Evolutionary conservation across 1,284 basidiomycete genomes (phyloP), one percentile per base, ranked within the genome.

Genomic region (Omphalotus olearius): DNA sequence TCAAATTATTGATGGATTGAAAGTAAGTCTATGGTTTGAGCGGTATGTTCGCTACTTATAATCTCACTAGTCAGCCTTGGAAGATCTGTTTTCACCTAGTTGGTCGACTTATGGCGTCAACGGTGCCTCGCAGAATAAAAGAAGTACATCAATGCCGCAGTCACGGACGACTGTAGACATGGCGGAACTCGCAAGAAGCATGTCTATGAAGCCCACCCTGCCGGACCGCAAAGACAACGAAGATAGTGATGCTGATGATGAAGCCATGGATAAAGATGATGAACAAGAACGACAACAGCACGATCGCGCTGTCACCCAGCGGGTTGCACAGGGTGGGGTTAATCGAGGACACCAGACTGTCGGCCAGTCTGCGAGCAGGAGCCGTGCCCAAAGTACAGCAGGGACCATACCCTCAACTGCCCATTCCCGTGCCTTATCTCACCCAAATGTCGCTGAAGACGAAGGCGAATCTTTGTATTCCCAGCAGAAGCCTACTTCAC

Each of bases 1-100:
- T 4, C 88, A 88, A 54, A 69, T 99, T 5, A 76, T 98, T 1
- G 74, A 84, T 18, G 81, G 84, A 0, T 73, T 98, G 35, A 92
- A 88, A 72, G 92, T 92, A 54, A 35, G 71, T 60, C 18, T 9
- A 42, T 25, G 2, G 18, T 52, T 37, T 17, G 11, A 3, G 28
- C 45, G 3, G 16, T 47, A 17, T 28, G 5, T 10, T 33, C 16
- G 17, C 23, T 44, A 18, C n/a, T 36, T 30, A 35, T 13, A 37
- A 23, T 11, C n/a, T 46, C 18, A 14, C 37, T 14, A 54, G 44
- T 49, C 45, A 49, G 48, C 47, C 13, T 50, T 51, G 3, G 88
- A 92, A 56, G 65, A 71, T 6, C 63, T 76, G 5, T 93, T 87
- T 61, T 76, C 82, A 2, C 77, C 85, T 0, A 75, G 81, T 1